Percentiles rank a stretch among this genome's conserved stretches.
Conservation (phyloP, 306 rosid species). For the Vigna unguiculata region DNA sequence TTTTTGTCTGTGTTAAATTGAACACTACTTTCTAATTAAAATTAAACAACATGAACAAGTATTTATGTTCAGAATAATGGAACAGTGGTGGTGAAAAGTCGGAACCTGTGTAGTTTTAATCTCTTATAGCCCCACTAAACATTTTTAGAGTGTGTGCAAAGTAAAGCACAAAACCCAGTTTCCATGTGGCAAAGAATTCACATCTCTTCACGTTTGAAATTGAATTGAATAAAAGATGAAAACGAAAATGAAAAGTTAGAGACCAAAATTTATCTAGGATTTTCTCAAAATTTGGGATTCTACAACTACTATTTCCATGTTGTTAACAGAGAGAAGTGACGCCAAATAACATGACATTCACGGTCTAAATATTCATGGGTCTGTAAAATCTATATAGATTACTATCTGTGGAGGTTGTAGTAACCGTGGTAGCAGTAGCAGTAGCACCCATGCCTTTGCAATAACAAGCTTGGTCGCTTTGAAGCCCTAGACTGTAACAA, state of each 20-base stretch:
- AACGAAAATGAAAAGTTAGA: not conserved
- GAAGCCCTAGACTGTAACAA: constrained; percentile 63
- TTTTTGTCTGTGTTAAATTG: not conserved
- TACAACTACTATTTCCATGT: constrained; percentile 42
- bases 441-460: constrained; percentile 48
- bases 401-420: constrained; percentile 21
- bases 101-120: no score
- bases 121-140: not conserved
- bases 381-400: constrained; percentile 52
- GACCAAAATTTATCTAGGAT: not conserved
- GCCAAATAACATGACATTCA: constrained; percentile 3
- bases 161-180: constrained; percentile 1
- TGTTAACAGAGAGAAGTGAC: constrained; percentile 26
- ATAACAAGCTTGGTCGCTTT: constrained; percentile 48
- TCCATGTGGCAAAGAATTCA: not conserved
- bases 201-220: not conserved
- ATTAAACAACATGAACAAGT: not conserved
- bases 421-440: not conserved
- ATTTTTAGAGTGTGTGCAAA: constrained; percentile 12
- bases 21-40: not conserved
- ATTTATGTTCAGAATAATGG: no score
- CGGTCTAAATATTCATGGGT: constrained; percentile 52
- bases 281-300: constrained; percentile 34
- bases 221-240: not conserved
- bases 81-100: not conserved